Percentiles rank a stretch among this genome's conserved stretches.
These are phyloP conservation scores for Sphaerulina populicola DNA, from an alignment of 2,329 filamentous ascomycete genomes.

Conservation along the genomic window DNA sequence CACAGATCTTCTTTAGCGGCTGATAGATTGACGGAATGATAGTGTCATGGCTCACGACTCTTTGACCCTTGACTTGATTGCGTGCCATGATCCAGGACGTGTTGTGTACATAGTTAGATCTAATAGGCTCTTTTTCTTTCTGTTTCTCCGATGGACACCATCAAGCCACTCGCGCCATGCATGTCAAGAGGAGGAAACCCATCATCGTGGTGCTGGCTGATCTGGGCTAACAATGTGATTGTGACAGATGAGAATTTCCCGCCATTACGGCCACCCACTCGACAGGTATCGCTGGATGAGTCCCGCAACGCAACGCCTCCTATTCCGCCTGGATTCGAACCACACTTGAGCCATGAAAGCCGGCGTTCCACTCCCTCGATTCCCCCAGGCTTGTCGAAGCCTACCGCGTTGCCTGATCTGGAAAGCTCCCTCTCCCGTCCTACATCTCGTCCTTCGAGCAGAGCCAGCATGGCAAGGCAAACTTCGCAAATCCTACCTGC, in stretches of 20 bases:
- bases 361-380: slow-evolving; percentile 40
- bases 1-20: slow-evolving; percentile 25
- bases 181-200: slow-evolving; percentile 21
- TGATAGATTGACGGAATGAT: slow-evolving; percentile 33
- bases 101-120: slow-evolving; percentile 16
- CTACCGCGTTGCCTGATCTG: slow-evolving; percentile 23
- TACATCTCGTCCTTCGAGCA: slow-evolving; percentile 29
- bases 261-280: slow-evolving; percentile 18
- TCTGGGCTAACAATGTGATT: slow-evolving; percentile 14
- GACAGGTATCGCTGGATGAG: slow-evolving; percentile 25
- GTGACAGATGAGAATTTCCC: slow-evolving; percentile 29
- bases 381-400: slow-evolving; percentile 38
- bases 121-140: not conserved
- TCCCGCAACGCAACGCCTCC: slow-evolving; percentile 31
- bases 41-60: slow-evolving; percentile 24
- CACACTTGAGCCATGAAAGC: slow-evolving; percentile 29
- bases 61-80: slow-evolving; percentile 13
- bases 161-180: slow-evolving; percentile 15
- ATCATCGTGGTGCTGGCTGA: not conserved
- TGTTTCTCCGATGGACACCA: not conserved
- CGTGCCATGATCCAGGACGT: slow-evolving; percentile 22
- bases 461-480: slow-evolving; percentile 31
- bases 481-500: slow-evolving; percentile 32
- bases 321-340: slow-evolving; percentile 33
- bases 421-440: slow-evolving; percentile 25